These are phyloP conservation scores for Bremia lactucae DNA, from an alignment of 352 stramenopile genomes.

Conservation along the genomic window DNA sequence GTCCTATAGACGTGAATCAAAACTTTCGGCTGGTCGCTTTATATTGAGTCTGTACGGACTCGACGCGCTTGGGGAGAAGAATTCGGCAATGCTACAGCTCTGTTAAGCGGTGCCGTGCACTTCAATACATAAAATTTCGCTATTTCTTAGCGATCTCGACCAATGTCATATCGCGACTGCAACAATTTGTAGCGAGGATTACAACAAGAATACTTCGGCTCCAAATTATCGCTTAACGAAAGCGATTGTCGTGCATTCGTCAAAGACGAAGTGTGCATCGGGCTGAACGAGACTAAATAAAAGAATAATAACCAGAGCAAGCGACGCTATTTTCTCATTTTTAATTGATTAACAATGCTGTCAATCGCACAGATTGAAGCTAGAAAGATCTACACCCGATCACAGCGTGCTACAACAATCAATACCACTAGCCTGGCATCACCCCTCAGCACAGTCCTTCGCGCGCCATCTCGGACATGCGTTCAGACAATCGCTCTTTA, in stretches of 20 bases:
- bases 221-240: constrained; percentile 69
- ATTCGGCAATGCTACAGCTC: constrained; percentile 88
- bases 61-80: constrained; percentile 85
- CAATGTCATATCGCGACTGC: constrained; percentile 73
- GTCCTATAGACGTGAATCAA: constrained; percentile 93
- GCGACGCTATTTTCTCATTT: constrained; percentile 23
- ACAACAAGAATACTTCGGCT: constrained; percentile 84
- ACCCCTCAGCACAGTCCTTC: constrained; percentile 59
- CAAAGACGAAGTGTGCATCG: constrained; percentile 38
- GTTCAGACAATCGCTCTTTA: constrained; percentile 58
- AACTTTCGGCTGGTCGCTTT: constrained; percentile 89
- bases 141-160: constrained; percentile 89
- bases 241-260: constrained; percentile 59
- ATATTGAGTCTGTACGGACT: constrained; percentile 84
- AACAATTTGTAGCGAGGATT: constrained; percentile 85
- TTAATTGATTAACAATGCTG: too few species aligned
- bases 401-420: too few species aligned
- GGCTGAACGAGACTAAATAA: constrained; percentile 54
- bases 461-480: constrained; percentile 62
- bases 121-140: constrained; percentile 57
- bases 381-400: constrained; percentile 6
- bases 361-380: constrained; percentile 10
- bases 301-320: too few species aligned
- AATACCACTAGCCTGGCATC: too few species aligned
- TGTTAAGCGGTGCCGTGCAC: constrained; percentile 67